Percentiles rank a stretch among this genome's conserved stretches.
Evolutionary conservation across 768 basidiomycete species (phyloP).

Genomic region (Dendrothele bispora): DNA sequence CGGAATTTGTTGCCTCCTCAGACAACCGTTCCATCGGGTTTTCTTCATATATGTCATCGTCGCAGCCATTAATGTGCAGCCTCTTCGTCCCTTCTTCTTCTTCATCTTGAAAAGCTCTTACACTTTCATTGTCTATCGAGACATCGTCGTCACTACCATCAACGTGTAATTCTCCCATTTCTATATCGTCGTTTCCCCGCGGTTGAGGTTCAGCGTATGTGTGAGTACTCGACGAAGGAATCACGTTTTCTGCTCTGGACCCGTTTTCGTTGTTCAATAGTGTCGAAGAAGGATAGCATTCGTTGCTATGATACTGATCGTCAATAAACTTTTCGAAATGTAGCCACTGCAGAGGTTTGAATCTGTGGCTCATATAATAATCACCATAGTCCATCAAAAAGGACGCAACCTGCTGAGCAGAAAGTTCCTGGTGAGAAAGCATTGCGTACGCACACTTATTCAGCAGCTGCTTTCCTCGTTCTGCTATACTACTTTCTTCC

Average conservation of each 20-base stretch:
- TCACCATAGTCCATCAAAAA: constrained; percentile 24
- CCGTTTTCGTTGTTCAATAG: too few species aligned
- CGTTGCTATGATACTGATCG: neutral
- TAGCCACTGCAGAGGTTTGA: constrained; percentile 19
- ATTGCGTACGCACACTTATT: constrained; percentile 24
- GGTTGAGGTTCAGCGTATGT: too few species aligned
- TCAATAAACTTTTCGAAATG: constrained; percentile 14
- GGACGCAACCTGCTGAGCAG: constrained; percentile 23
- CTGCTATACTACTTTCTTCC: neutral
- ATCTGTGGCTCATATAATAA: constrained; percentile 25
- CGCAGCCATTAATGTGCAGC: too few species aligned
- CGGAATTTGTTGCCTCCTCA: too few species aligned
- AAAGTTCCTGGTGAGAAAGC: constrained; percentile 26
- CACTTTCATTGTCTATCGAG: neutral
- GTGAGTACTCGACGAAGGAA: too few species aligned
- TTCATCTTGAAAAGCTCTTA: neutral
- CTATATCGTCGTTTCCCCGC: neutral
- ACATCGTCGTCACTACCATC: neutral
- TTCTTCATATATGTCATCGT: too few species aligned
- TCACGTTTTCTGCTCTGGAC: too few species aligned
- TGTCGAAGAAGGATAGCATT: constrained; percentile 5
- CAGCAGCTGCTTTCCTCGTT: constrained; percentile 17
- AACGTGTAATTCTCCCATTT: neutral
- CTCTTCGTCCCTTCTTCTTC: too few species aligned
- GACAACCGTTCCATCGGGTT: too few species aligned